Conservation (phyloP, 106 monocot genomes). For the Dendrobium nobile region DNA sequence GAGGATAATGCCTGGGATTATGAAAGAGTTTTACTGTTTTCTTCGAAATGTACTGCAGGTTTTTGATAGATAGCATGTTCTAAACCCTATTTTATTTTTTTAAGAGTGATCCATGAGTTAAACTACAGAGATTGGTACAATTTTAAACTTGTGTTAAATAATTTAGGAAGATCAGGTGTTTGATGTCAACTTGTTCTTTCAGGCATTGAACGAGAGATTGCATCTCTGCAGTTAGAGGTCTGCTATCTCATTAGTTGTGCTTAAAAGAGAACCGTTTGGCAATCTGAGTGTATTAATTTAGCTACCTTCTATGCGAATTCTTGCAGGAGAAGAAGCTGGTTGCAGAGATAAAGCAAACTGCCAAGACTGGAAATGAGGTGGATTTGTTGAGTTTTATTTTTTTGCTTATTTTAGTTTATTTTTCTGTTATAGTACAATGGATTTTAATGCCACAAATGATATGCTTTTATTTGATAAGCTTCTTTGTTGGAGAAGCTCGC, state of each 20-base stretch:
- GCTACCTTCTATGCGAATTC: not conserved
- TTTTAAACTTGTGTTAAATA: not conserved
- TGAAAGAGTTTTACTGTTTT: not conserved
- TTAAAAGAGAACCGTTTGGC: not conserved
- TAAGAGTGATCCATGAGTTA: not conserved
- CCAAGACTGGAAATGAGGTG: constrained; percentile 92
- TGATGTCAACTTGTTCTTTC: constrained; percentile 6
- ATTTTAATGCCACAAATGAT: not conserved
- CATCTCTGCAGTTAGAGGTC: constrained; percentile 75
- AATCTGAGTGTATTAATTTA: not conserved
- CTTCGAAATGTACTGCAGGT: not conserved
- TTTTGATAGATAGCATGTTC: not conserved
- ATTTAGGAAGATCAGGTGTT: not conserved
- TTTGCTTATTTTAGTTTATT: not conserved
- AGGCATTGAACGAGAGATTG: constrained; percentile 90
- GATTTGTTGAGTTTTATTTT: constrained; percentile 6
- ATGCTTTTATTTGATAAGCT: not conserved
- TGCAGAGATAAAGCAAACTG: constrained; percentile 88
- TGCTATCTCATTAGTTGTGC: not conserved
- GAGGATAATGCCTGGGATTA: not conserved
- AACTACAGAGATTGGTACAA: not conserved
- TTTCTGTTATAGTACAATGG: not conserved
- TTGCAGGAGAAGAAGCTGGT: constrained; percentile 92
- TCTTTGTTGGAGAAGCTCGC: not conserved
- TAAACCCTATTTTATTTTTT: not conserved